phyloP scores from a whole-genome alignment of 345 rosid species.

The Cochlearia excelsa region DNA sequence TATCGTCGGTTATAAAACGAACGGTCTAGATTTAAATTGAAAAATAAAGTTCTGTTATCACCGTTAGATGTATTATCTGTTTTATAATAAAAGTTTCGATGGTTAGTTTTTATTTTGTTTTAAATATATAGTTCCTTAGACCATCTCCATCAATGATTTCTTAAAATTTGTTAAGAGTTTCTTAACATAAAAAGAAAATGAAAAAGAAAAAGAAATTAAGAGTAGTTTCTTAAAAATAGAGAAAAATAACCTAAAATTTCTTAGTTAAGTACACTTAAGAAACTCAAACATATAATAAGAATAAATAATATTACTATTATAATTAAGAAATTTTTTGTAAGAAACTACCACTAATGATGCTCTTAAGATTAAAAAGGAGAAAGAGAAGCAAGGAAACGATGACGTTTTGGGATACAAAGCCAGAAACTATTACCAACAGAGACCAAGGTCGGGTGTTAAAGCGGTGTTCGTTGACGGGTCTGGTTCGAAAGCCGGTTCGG shows the following conservation, averaged over 20 bases:
- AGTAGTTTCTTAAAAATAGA: no score
- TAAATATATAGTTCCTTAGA: constrained; percentile 33
- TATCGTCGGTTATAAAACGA: constrained; percentile 12
- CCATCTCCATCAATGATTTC: no score
- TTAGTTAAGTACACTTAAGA: no score
- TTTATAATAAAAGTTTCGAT: neutral
- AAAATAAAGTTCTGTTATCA: neutral
- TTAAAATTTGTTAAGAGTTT: no score
- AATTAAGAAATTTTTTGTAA: no score
- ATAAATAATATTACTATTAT: no score
- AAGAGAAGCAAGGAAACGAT: constrained; percentile 37
- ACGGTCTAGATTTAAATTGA: constrained; percentile 21
- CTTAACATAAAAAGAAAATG: no score
- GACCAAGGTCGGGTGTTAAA: constrained; percentile 47
- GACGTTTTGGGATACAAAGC: constrained; percentile 33
- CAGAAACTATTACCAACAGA: constrained; percentile 24
- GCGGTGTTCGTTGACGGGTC: constrained; percentile 61
- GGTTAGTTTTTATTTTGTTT: neutral
- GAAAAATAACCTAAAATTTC: no score
- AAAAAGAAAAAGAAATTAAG: no score
- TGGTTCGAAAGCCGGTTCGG: constrained; percentile 46
- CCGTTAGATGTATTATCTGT: constrained; percentile 14
- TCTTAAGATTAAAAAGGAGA: constrained; percentile 45
- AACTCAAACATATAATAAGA: no score
- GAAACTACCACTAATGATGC: no score